phyloP scores from a whole-genome alignment of 768 basidiomycete genomes.

The Naganishia friedmannii region DNA sequence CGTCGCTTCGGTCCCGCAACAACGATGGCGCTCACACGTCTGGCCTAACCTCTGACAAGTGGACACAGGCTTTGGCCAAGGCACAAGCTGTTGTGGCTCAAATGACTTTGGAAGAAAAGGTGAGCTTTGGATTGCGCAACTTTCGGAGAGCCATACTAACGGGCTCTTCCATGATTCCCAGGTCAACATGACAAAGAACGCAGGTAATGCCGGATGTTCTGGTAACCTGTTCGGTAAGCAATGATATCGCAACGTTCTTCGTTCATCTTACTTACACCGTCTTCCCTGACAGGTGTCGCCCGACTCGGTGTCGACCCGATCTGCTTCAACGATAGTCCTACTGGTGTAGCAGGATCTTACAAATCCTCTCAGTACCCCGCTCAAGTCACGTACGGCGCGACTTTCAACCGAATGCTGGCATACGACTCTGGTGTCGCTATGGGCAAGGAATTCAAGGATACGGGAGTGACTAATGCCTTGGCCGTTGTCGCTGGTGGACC shows the following conservation, averaged over 20 bases:
- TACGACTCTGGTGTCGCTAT: constrained; percentile 71
- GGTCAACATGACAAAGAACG: constrained; percentile 26
- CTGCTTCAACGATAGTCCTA: constrained; percentile 32
- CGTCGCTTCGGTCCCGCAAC: not conserved
- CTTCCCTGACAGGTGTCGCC: constrained; percentile 35
- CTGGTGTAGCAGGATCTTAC: constrained; percentile 47
- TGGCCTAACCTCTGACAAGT: constrained; percentile 25
- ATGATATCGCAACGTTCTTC: constrained; percentile 35
- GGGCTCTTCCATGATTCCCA: not conserved
- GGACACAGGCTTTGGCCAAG: constrained; percentile 34
- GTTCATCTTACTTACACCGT: constrained; percentile 35
- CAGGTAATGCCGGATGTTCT: constrained; percentile 20
- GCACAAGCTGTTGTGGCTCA: constrained; percentile 36
- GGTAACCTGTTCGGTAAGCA: constrained; percentile 19
- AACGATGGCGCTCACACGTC: not conserved
- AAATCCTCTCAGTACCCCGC: constrained; percentile 47
- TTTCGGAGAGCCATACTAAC: too few species aligned
- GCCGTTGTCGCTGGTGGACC: constrained; percentile 4
- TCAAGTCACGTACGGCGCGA: constrained; percentile 43
- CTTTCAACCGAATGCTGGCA: constrained; percentile 70
- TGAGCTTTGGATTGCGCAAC: constrained; percentile 19
- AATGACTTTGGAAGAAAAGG: constrained; percentile 50
- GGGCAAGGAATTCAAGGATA: constrained; percentile 76
- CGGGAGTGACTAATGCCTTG: constrained; percentile 45
- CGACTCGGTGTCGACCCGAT: constrained; percentile 38